Evolutionary conservation across 306 rosid genomes (phyloP).

Genomic region (Acacia crassicarpa): DNA sequence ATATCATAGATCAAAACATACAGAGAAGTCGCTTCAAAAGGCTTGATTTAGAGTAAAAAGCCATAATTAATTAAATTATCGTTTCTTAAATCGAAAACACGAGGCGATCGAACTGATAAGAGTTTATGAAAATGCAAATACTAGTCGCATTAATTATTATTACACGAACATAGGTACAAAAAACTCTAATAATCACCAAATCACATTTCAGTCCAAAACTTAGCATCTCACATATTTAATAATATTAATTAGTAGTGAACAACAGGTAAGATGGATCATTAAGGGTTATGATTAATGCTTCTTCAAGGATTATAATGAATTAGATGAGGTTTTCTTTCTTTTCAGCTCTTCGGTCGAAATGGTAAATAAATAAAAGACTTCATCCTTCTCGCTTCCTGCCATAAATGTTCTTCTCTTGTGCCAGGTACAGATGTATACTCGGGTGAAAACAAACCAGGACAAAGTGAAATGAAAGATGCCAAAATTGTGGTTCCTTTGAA

Average conservation of each 20-base stretch:
- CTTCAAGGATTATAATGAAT: background rate
- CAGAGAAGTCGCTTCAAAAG: background rate
- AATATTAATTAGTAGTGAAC: background rate
- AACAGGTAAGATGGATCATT: background rate
- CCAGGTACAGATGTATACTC: background rate
- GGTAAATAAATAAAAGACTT: background rate
- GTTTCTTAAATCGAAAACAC: background rate
- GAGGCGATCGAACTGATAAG: background rate
- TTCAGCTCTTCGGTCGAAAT: background rate
- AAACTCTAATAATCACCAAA: too few species aligned
- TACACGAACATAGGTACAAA: background rate
- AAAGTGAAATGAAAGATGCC: conserved; percentile 26
- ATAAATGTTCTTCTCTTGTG: background rate
- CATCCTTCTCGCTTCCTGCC: background rate
- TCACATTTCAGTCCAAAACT: background rate
- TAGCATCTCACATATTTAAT: background rate
- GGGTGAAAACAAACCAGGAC: background rate
- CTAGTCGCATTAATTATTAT: background rate
- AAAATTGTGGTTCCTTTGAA: conserved; percentile 34
- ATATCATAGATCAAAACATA: background rate
- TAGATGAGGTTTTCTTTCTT: background rate
- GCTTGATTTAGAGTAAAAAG: background rate
- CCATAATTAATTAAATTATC: background rate
- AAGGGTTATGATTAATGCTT: background rate
- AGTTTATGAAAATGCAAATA: background rate